Conservation (phyloP, 352 stramenopile species). For the Pythium scleroteichum region DNA sequence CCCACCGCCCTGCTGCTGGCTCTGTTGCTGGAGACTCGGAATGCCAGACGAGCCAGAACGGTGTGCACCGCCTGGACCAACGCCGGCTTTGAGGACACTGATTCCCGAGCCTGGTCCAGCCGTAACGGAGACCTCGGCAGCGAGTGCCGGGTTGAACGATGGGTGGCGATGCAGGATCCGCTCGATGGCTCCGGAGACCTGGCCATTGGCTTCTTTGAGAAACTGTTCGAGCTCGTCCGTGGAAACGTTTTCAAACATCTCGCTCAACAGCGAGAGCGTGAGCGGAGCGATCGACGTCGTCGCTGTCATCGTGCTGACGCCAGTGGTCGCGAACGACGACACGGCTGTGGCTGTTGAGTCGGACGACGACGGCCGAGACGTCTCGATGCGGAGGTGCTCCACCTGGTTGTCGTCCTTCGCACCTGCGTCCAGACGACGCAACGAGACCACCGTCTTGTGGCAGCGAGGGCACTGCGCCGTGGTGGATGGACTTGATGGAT, state of each 20-base stretch:
- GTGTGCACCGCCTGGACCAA: conserved; percentile 8
- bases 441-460: not conserved
- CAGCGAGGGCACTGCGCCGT: conserved; percentile 19
- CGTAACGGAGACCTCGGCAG: conserved; percentile 23
- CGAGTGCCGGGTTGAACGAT: conserved; percentile 64
- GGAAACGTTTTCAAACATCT: conserved; percentile 73
- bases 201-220: conserved; percentile 45
- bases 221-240: conserved; percentile 61
- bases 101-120: conserved; percentile 6
- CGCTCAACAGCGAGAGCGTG: conserved; percentile 62
- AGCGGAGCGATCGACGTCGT: conserved; percentile 40
- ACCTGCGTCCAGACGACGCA: conserved; percentile 11
- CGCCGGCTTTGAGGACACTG: conserved; percentile 3
- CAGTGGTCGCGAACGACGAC: not conserved
- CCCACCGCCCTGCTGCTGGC: conserved; percentile 19
- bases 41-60: conserved; percentile 24
- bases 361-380: conserved; percentile 24
- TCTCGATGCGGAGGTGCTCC: conserved; percentile 18
- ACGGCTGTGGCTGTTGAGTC: conserved; percentile 19
- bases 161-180: conserved; percentile 64
- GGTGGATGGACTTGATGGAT: conserved; percentile 5
- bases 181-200: conserved; percentile 66
- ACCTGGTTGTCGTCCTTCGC: conserved; percentile 25
- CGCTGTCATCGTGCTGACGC: conserved; percentile 4
- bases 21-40: conserved; percentile 22